These are phyloP conservation scores for Chlorella sp. DNA, from an alignment of 139 green algal genomes.

Conservation along the genomic window DNA sequence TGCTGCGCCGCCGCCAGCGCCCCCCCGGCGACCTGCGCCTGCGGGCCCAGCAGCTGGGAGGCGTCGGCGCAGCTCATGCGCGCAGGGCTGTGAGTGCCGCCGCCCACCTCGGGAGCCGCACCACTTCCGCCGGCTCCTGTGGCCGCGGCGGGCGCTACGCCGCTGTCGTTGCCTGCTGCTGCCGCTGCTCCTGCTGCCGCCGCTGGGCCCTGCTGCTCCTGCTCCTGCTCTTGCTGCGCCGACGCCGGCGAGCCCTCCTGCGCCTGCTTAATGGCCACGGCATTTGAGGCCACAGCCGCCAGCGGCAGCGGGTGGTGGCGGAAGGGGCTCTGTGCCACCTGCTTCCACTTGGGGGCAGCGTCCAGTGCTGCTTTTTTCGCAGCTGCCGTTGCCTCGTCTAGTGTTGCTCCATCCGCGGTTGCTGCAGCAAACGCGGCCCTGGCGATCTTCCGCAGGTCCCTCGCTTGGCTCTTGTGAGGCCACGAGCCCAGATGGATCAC, in stretches of 20 bases:
- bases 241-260: neutral
- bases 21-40: neutral
- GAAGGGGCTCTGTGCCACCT: constrained; percentile 31
- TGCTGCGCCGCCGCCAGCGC: neutral
- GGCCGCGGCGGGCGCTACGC: neutral
- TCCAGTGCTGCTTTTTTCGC: no score
- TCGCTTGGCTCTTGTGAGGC: no score
- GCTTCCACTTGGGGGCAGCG: no score
- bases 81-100: neutral
- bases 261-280: constrained; percentile 12
- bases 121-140: neutral
- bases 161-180: neutral
- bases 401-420: no score
- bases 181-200: neutral
- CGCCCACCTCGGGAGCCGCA: neutral
- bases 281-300: neutral
- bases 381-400: no score
- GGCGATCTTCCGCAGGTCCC: no score
- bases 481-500: no score
- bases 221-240: neutral
- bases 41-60: neutral
- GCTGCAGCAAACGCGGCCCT: no score
- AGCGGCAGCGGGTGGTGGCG: neutral
- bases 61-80: constrained; percentile 24
- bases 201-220: neutral